A percentile compares a stretch with the other conserved stretches of the same genome.
Conservation (phyloP, 1,284 basidiomycete genomes). For the Chalciporus sp. region DNA sequence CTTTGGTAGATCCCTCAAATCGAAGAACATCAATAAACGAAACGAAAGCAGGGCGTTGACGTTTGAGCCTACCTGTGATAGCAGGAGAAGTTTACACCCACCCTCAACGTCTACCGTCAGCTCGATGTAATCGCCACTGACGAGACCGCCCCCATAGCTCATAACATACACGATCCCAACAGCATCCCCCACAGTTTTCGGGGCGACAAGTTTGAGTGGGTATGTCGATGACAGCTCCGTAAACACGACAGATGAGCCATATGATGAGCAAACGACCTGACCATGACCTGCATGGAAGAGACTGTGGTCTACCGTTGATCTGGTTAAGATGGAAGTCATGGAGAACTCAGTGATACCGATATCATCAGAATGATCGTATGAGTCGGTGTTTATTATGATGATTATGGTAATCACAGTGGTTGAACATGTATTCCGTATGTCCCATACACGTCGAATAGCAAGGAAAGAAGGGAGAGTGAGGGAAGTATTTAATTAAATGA, state of each 20-base stretch:
- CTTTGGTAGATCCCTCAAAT: slow-evolving; percentile 86
- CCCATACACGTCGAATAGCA: slow-evolving; percentile 35
- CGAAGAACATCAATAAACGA: slow-evolving; percentile 2
- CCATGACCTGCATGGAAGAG: slow-evolving; percentile 53
- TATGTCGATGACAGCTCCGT: slow-evolving; percentile 81
- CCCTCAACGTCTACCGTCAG: slow-evolving; percentile 66
- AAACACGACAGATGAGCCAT: slow-evolving; percentile 64
- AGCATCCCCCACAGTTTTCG: slow-evolving; percentile 48
- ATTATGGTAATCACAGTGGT: slow-evolving; percentile 30
- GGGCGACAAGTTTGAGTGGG: slow-evolving; percentile 89
- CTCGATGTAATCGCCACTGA: slow-evolving; percentile 81
- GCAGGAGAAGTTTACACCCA: slow-evolving; percentile 60
- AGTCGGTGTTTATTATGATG: slow-evolving; percentile 21
- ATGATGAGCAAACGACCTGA: slow-evolving; percentile 51
- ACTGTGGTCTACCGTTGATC: slow-evolving; percentile 21
- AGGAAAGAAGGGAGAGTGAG: slow-evolving; percentile 16
- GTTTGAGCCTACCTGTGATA: slow-evolving; percentile 72
- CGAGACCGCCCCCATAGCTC: slow-evolving; percentile 92
- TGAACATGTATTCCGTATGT: slow-evolving; percentile 37
- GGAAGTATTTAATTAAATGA: slow-evolving; percentile 21
- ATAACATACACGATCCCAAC: slow-evolving; percentile 81
- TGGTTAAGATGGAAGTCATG: not conserved
- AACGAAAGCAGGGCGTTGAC: not conserved
- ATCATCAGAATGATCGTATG: not conserved
- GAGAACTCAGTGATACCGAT: not conserved